Percentiles rank a stretch among this genome's conserved stretches.
phyloP scores from a whole-genome alignment of 1,139 yeast species.

The Hansenula sp. region DNA sequence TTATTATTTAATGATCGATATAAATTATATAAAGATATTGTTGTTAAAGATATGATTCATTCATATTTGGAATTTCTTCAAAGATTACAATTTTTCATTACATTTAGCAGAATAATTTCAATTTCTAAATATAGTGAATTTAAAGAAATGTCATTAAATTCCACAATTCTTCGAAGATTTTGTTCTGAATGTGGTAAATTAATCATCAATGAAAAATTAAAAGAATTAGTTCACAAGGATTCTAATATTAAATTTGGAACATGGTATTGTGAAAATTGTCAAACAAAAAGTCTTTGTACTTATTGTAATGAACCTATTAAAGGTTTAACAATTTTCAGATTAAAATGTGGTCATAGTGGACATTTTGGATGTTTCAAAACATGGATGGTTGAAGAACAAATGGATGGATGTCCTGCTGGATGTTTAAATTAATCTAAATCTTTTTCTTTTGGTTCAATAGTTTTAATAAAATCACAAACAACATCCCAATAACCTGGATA shows the following conservation, averaged over 20 bases:
- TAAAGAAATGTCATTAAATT: slow-evolving; percentile 42
- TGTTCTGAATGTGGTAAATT: slow-evolving; percentile 68
- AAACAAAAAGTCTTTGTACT: slow-evolving; percentile 61
- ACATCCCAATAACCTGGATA: slow-evolving; percentile 74
- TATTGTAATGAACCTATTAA: slow-evolving; percentile 76
- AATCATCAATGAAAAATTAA: slow-evolving; percentile 59
- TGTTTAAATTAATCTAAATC: slow-evolving; percentile 41
- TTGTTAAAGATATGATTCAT: slow-evolving; percentile 46
- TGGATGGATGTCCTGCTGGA: slow-evolving; percentile 79
- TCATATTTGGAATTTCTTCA: slow-evolving; percentile 55
- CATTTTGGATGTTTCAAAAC: slow-evolving; percentile 75
- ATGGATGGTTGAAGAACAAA: slow-evolving; percentile 69
- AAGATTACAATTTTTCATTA: slow-evolving; percentile 47
- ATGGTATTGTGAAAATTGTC: slow-evolving; percentile 84
- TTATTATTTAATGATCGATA: slow-evolving; percentile 48
- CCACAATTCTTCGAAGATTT: slow-evolving; percentile 55
- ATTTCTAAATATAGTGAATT: slow-evolving; percentile 39
- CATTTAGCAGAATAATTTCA: slow-evolving; percentile 56
- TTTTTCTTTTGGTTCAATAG: not conserved
- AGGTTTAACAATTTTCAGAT: slow-evolving; percentile 63
- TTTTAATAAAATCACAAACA: slow-evolving; percentile 44
- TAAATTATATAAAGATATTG: slow-evolving; percentile 22
- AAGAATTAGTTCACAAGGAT: slow-evolving; percentile 27
- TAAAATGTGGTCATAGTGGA: slow-evolving; percentile 84
- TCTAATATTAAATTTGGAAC: slow-evolving; percentile 44